Conservation (phyloP, 345 rosid species). For the Corchorus capsularis region DNA sequence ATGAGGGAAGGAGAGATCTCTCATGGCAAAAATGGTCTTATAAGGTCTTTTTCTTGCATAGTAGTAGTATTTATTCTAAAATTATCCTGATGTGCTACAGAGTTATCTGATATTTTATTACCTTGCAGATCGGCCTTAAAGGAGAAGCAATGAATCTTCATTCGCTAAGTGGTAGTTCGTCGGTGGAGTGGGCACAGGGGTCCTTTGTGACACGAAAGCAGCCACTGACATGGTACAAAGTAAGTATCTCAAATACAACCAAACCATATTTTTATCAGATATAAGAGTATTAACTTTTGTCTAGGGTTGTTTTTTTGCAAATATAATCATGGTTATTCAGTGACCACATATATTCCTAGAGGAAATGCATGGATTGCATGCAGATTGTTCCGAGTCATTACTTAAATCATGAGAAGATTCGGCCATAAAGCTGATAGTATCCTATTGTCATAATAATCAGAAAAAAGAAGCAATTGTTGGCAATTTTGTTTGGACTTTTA, state of each 20-base stretch:
- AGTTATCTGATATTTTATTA: constrained; percentile 12
- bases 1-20: constrained; percentile 79
- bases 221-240: constrained; percentile 95
- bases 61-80: not conserved
- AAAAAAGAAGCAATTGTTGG: not conserved
- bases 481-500: not conserved
- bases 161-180: constrained; percentile 79
- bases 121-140: constrained; percentile 79
- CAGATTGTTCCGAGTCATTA: not conserved
- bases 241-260: constrained; percentile 32
- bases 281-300: not conserved
- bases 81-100: not conserved
- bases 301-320: not conserved
- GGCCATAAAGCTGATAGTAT: not conserved
- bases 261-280: not conserved
- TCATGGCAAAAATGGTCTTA: constrained; percentile 99
- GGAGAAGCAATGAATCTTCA: constrained; percentile 93
- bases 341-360: not conserved
- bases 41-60: constrained; percentile 54
- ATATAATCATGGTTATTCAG: not conserved
- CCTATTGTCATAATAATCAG: not conserved
- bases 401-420: not conserved
- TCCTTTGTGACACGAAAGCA: constrained; percentile 74
- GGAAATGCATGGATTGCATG: not conserved
- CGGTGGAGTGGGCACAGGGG: constrained; percentile 91